Conservation (phyloP, 169 alveolate genomes). For the Eimeria maxima region DNA sequence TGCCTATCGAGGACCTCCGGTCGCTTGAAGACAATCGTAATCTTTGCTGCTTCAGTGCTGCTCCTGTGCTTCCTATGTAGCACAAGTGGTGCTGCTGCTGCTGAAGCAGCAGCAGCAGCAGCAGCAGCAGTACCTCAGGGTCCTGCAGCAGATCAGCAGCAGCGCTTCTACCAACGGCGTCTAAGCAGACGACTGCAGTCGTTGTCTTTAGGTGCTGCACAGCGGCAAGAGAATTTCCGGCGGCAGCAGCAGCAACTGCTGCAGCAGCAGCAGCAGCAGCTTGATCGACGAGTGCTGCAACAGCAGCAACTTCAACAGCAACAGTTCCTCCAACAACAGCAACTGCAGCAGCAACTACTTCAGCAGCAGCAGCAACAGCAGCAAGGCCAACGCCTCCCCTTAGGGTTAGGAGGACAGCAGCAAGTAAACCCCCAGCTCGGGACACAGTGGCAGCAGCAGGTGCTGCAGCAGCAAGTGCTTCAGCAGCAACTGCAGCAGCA, state of each 20-base stretch:
- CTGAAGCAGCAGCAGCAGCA: slow-evolving; percentile 24
- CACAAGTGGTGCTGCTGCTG: slow-evolving; percentile 9
- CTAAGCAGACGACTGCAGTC: slow-evolving; percentile 13
- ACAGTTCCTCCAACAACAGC: slow-evolving; percentile 14
- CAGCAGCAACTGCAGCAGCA: slow-evolving; percentile 58
- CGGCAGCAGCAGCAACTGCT: slow-evolving; percentile 13
- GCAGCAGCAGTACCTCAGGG: background rate
- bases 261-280: background rate
- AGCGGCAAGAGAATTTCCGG: background rate
- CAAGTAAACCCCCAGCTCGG: background rate
- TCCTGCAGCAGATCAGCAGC: background rate
- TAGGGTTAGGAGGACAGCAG: slow-evolving; percentile 4
- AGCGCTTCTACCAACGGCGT: background rate
- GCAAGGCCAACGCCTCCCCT: slow-evolving; percentile 35
- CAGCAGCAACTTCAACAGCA: slow-evolving; percentile 57
- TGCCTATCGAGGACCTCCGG: background rate
- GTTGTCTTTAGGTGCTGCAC: background rate
- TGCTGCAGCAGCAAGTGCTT: slow-evolving; percentile 19
- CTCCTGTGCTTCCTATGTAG: background rate
- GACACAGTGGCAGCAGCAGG: slow-evolving; percentile 50
- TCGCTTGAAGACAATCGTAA: background rate
- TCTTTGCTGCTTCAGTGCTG: slow-evolving; percentile 42
- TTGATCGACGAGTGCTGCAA: background rate
- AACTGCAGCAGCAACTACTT: slow-evolving; percentile 12
- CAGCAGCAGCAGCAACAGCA: slow-evolving; percentile 39